Percentiles rank a stretch among this genome's conserved stretches.
Conservation (phyloP, 441 rosid species). For the Eugenia klotzschiana region DNA sequence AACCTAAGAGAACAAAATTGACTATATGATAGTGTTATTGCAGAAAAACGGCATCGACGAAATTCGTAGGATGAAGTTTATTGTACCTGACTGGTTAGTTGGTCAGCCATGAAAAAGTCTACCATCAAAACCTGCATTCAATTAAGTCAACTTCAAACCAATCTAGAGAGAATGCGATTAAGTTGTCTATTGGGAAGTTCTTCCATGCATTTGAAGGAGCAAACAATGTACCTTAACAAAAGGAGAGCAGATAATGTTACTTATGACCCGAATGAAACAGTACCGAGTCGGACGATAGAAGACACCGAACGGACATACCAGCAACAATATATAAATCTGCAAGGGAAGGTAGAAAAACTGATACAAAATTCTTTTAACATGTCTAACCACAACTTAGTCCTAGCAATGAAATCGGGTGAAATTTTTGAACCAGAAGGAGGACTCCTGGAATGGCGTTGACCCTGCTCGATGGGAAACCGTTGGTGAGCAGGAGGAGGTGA, state of each 20-base stretch:
- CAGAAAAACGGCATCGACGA: not conserved
- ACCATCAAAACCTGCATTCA: constrained; percentile 69
- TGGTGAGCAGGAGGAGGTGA: constrained; percentile 67
- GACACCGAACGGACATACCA: constrained; percentile 70
- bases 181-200: not conserved
- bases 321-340: constrained; percentile 54
- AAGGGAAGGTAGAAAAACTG: not conserved
- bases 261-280: constrained; percentile 59
- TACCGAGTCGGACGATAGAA: constrained; percentile 76
- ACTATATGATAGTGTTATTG: not conserved
- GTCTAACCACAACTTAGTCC: not conserved
- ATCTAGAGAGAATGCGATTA: not conserved
- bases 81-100: constrained; percentile 88
- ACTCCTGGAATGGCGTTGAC: constrained; percentile 87
- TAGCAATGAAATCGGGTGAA: not conserved
- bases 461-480: constrained; percentile 38
- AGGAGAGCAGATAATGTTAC: constrained; percentile 84
- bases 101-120: constrained; percentile 97
- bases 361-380: not conserved
- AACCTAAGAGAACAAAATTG: not conserved
- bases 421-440: constrained; percentile 43
- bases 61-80: not conserved
- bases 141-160: not conserved
- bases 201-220: not conserved
- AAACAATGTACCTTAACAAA: constrained; percentile 47